Evolutionary conservation across 2,329 filamentous ascomycete genomes (phyloP).

Genomic region (Trichoderma sp.): DNA sequence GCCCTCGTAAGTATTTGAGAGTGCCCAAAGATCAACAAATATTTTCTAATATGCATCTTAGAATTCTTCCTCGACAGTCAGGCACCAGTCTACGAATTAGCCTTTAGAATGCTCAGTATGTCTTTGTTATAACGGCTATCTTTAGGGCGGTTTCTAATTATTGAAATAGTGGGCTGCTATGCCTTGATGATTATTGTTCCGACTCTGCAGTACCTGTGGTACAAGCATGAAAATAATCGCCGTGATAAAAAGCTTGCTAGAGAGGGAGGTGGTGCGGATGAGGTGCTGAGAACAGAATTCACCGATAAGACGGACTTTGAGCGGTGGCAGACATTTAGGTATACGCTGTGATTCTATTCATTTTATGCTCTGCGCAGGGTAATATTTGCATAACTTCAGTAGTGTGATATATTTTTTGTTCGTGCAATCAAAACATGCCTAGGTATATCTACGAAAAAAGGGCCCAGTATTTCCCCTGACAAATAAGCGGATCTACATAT

Average conservation of each 20-base stretch:
- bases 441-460: not conserved
- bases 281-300: not conserved
- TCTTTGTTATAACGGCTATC: not conserved
- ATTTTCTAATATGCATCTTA: not conserved
- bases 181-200: not conserved
- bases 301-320: slow-evolving; percentile 10
- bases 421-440: fast-evolving
- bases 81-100: not conserved
- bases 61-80: not conserved
- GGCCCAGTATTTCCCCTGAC: not conserved
- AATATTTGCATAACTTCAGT: not conserved
- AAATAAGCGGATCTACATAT: not conserved
- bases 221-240: not conserved
- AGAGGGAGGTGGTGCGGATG: not conserved
- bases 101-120: not conserved
- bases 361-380: not conserved
- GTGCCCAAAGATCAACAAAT: not conserved
- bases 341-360: not conserved
- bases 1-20: not conserved
- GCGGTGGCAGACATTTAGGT: slow-evolving; percentile 15
- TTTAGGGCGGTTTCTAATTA: not conserved
- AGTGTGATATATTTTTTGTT: not conserved
- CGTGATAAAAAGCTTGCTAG: not conserved
- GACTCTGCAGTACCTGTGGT: not conserved
- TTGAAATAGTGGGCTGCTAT: not conserved